Conservation (phyloP, 768 basidiomycete species). For the Russula emetica region DNA sequence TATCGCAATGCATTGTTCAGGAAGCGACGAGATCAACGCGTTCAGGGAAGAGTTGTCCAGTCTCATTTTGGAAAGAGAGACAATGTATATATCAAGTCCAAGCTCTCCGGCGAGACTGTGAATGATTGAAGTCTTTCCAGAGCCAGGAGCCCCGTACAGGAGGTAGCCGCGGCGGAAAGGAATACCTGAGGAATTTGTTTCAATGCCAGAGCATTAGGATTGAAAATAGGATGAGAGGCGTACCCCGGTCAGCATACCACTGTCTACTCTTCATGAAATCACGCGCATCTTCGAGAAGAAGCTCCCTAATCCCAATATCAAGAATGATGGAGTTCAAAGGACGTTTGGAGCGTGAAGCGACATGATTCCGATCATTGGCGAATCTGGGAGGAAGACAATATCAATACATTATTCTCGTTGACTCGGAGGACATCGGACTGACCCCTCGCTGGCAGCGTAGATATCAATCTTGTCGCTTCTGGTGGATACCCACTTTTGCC, state of each 20-base stretch:
- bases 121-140: constrained; percentile 76
- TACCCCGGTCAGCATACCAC: constrained; percentile 71
- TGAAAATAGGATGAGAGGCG: constrained; percentile 1
- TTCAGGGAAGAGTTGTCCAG: constrained; percentile 59
- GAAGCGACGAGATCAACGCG: constrained; percentile 56
- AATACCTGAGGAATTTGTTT: constrained; percentile 38
- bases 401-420: background rate
- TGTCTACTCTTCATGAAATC: constrained; percentile 65
- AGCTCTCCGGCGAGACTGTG: constrained; percentile 77
- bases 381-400: constrained; percentile 7
- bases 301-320: constrained; percentile 62
- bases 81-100: constrained; percentile 64
- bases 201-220: background rate
- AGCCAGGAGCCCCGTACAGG: constrained; percentile 71
- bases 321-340: constrained; percentile 64
- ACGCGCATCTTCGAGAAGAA: constrained; percentile 60
- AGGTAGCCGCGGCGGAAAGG: constrained; percentile 79
- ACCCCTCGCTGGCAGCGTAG: constrained; percentile 48
- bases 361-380: constrained; percentile 47
- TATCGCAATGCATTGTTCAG: constrained; percentile 67
- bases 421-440: constrained; percentile 11
- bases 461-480: constrained; percentile 33
- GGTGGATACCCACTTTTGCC: constrained; percentile 14
- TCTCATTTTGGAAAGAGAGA: constrained; percentile 59
- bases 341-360: constrained; percentile 59